Conservation (phyloP, 169 alveolate species). For the Plasmodium inui region DNA sequence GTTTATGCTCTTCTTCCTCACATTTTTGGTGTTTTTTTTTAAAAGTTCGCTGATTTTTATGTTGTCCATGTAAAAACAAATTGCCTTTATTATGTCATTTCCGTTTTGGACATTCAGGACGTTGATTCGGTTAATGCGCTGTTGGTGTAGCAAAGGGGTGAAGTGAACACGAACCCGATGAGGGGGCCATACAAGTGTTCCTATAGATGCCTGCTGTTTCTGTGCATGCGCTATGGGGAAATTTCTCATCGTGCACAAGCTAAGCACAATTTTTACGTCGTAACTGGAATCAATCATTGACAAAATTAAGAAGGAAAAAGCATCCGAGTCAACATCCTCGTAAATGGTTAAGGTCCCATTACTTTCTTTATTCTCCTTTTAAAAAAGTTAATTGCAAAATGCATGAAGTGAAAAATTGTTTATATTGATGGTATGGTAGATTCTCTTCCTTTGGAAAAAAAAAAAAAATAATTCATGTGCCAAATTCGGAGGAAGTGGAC, state of each 20-base stretch:
- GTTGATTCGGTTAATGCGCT: conserved; percentile 47
- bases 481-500: neutral
- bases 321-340: conserved; percentile 48
- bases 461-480: neutral
- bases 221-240: neutral
- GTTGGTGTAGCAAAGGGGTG: neutral
- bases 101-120: conserved; percentile 55
- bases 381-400: neutral
- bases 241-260: neutral
- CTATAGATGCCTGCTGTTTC: neutral
- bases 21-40: conserved; percentile 58
- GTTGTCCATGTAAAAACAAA: conserved; percentile 70
- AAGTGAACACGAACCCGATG: neutral
- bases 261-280: conserved; percentile 16
- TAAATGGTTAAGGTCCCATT: conserved; percentile 41
- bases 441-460: neutral
- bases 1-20: conserved; percentile 12
- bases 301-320: conserved; percentile 56
- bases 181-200: neutral
- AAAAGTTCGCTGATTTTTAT: conserved; percentile 54
- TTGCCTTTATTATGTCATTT: conserved; percentile 40
- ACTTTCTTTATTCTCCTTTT: conserved; percentile 65
- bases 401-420: neutral
- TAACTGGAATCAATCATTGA: conserved; percentile 68
- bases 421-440: neutral